Evolutionary conservation across 176 grass and related monocot genomes (phyloP).

Genomic region (Echinochloa phyllopogon): DNA sequence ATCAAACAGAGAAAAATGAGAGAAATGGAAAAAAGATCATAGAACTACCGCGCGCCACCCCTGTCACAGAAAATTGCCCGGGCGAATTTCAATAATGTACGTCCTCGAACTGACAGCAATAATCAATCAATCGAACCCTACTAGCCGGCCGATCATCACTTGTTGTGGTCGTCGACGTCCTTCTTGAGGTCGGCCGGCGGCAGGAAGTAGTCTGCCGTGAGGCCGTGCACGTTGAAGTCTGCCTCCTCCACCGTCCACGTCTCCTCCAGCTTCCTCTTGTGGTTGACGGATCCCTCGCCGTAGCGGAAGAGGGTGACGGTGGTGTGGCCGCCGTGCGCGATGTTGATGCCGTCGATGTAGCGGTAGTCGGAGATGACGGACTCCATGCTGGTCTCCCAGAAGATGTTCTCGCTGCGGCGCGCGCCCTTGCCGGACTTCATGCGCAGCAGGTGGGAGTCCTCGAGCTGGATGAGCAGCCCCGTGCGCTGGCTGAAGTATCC

Average conservation of each 20-base stretch:
- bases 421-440: slow-evolving; percentile 83
- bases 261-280: slow-evolving; percentile 97
- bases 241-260: slow-evolving; percentile 94
- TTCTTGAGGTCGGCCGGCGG: slow-evolving; percentile 75
- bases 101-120: not conserved
- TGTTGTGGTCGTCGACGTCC: slow-evolving; percentile 45
- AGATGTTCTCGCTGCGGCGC: slow-evolving; percentile 74
- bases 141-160: not conserved
- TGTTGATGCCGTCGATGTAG: slow-evolving; percentile 81
- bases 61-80: slow-evolving; percentile 3
- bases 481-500: slow-evolving; percentile 98
- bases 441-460: slow-evolving; percentile 89
- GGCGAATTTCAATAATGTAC: not conserved
- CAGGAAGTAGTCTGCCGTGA: slow-evolving; percentile 74
- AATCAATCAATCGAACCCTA: not conserved
- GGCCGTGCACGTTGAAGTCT: slow-evolving; percentile 82
- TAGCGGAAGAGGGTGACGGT: slow-evolving; percentile 82
- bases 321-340: slow-evolving; percentile 87
- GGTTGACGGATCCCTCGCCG: slow-evolving; percentile 92
- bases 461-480: slow-evolving; percentile 92
- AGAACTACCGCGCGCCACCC: slow-evolving; percentile 6
- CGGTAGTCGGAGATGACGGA: slow-evolving; percentile 91
- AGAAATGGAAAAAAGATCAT: slow-evolving; percentile 11
- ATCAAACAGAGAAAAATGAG: not conserved
- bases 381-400: slow-evolving; percentile 98